Base-by-base conservation (phyloP, 1,139 yeast genomes). In the Diutina sp. region DNA sequence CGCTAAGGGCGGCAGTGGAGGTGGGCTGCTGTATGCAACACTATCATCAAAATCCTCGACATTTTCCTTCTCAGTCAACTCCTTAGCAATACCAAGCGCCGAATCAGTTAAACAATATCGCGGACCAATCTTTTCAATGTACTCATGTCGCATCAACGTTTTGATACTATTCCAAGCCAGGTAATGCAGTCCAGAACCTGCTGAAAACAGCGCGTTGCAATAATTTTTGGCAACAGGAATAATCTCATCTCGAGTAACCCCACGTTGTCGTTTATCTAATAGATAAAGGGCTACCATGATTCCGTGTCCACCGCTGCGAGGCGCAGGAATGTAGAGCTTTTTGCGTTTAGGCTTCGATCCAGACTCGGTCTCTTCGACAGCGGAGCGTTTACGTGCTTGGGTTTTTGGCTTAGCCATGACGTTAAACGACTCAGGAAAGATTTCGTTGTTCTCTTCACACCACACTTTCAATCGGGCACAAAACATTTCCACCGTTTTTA, bases 281-380 rank as follows among this genome's bases (percentile, higher is more conserved):
- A 81, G 73, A 56, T 79, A 73, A 14, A 93, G 69, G 0, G 87
- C 86, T 25, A 90, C 62, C 46, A 93, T 64, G 6, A 93, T 87
- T 0, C 95, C 97, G 70, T 87, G 93, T 0, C 90, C 95, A 0
- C 98, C 97, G 0, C 96, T 83, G 50, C 95, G 72, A 60, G 82
- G 83, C 53, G 78, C 76, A 0, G 99, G 99, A 0, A 91, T 78
- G 66, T 89, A 93, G 16, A 32, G 25, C 6, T 55, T 56, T 58
- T 76, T 72, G 21, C 57, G 57, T 66, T 72, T 58, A 69, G 29
- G 29, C 14, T 67, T 51, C 65, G 67, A 58, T 57, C 64, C 66
- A 58, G 64, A 66, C 58, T 66, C 41, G 55, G 7, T 28, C 52
- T 1, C 62, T 57, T 51, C 60, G 56, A 2, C 58, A 1, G 35